These are phyloP conservation scores for Fusarium sp. DNA, from an alignment of 2,329 filamentous ascomycete genomes.

Conservation along the genomic window DNA sequence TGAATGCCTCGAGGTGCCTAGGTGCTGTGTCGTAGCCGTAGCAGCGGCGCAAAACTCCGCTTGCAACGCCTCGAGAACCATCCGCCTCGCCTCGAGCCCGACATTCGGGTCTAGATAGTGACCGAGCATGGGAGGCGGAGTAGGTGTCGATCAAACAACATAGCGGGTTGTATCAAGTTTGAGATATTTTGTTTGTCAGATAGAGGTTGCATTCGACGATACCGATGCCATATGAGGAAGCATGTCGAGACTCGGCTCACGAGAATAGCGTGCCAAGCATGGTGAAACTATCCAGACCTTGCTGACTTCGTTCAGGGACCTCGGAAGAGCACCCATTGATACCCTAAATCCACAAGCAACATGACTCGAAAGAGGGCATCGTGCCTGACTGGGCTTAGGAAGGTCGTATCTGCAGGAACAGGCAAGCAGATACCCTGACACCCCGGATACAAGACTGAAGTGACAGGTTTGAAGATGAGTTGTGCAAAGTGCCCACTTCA, in stretches of 20 bases:
- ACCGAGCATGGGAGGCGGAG: conserved; percentile 13
- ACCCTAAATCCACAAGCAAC: conserved; percentile 24
- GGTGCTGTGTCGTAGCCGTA: conserved; percentile 2
- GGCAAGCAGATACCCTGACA: conserved; percentile 37
- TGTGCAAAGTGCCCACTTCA: conserved; percentile 35
- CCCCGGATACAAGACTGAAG: conserved; percentile 40
- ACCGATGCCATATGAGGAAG: conserved; percentile 21
- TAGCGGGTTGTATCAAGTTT: conserved; percentile 29
- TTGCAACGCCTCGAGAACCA: neutral
- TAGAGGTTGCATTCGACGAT: conserved; percentile 28
- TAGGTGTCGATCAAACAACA: conserved; percentile 37
- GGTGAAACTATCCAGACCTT: conserved; percentile 36
- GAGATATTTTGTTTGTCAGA: conserved; percentile 32
- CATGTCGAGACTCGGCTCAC: conserved; percentile 7
- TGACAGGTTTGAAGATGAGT: conserved; percentile 24
- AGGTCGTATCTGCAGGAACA: conserved; percentile 41
- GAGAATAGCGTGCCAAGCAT: conserved; percentile 35
- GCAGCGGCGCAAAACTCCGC: neutral
- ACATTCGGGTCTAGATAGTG: conserved; percentile 29
- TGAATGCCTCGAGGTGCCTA: conserved; percentile 14
- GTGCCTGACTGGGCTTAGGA: conserved; percentile 21
- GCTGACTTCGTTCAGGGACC: conserved; percentile 22
- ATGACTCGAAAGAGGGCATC: conserved; percentile 42
- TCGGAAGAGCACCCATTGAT: conserved; percentile 17
- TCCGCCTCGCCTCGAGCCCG: conserved; percentile 3